Conservation (phyloP, 2,329 filamentous ascomycete genomes). For the Aciculosporium take region DNA sequence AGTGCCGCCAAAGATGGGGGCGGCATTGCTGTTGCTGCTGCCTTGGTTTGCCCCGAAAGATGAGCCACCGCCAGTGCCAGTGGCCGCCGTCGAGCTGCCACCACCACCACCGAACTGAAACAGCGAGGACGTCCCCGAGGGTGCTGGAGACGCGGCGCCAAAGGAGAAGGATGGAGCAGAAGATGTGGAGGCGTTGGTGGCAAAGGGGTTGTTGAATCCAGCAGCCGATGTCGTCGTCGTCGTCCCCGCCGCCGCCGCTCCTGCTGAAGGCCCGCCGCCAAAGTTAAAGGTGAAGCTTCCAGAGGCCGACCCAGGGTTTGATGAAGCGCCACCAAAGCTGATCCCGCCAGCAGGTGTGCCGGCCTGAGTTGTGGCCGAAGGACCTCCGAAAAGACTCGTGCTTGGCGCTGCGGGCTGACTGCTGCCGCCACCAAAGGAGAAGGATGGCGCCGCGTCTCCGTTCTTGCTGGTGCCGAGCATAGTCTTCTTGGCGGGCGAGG, state of each 20-base stretch:
- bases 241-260: constrained; percentile 4
- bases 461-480: constrained; percentile 15
- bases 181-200: constrained; percentile 12
- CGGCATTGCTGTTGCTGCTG: constrained; percentile 8
- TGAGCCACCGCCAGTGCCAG: too few relatives aligned
- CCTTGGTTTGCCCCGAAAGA: constrained; percentile 16
- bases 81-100: too few relatives aligned
- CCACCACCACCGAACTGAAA: constrained; percentile 26
- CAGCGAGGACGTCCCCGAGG: constrained; percentile 14
- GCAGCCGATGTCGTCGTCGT: constrained; percentile 11
- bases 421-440: constrained; percentile 19
- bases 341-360: constrained; percentile 12
- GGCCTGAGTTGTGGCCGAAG: constrained; percentile 12
- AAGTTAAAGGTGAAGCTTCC: constrained; percentile 20
- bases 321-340: constrained; percentile 23
- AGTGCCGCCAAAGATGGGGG: constrained; percentile 19
- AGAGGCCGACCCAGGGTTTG: constrained; percentile 12
- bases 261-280: constrained; percentile 7
- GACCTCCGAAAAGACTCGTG: constrained; percentile 24
- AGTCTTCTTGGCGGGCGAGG: constrained; percentile 25
- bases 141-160: constrained; percentile 16
- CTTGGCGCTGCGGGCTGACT: constrained; percentile 14
- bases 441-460: constrained; percentile 16
- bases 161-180: constrained; percentile 22
- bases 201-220: constrained; percentile 25